phyloP scores from a whole-genome alignment of 1,139 yeast genomes.

The Pichia sp. region DNA sequence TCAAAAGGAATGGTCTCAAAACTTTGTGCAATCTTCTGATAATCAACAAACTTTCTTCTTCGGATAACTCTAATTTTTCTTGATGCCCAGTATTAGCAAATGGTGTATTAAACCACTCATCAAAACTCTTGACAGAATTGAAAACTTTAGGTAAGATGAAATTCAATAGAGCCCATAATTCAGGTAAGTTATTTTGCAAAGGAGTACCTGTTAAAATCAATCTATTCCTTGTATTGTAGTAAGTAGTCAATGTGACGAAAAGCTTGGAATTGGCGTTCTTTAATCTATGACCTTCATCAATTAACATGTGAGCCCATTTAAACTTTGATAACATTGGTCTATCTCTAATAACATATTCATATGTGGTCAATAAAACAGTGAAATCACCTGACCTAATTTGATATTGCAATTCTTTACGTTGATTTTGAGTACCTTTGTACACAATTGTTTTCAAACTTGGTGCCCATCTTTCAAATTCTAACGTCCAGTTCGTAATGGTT shows the following conservation, averaged over 20 bases:
- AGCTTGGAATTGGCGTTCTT: constrained; percentile 71
- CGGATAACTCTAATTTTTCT: constrained; percentile 69
- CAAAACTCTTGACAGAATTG: constrained; percentile 79
- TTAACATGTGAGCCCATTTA: constrained; percentile 80
- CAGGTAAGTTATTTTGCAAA: constrained; percentile 76
- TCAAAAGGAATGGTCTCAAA: constrained; percentile 83
- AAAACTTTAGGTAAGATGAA: constrained; percentile 75
- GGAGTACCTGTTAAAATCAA: constrained; percentile 85
- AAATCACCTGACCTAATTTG: constrained; percentile 60
- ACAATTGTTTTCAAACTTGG: constrained; percentile 61
- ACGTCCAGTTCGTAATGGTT: constrained; percentile 76
- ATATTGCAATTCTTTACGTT: constrained; percentile 56
- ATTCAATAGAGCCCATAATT: constrained; percentile 74
- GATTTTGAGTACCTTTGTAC: constrained; percentile 68
- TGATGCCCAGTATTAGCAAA: constrained; percentile 78
- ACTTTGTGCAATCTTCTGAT: constrained; percentile 96
- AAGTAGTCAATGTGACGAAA: constrained; percentile 62
- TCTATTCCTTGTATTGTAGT: constrained; percentile 67
- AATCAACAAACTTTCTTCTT: constrained; percentile 91
- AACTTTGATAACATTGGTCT: constrained; percentile 57
- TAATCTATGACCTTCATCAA: constrained; percentile 88
- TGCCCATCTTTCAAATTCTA: constrained; percentile 86
- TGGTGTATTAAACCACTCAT: constrained; percentile 84
- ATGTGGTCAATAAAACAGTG: constrained; percentile 71
- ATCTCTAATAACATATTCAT: constrained; percentile 72